These are phyloP conservation scores for Kokia cookei DNA, from an alignment of 441 rosid genomes.

Conservation along the genomic window DNA sequence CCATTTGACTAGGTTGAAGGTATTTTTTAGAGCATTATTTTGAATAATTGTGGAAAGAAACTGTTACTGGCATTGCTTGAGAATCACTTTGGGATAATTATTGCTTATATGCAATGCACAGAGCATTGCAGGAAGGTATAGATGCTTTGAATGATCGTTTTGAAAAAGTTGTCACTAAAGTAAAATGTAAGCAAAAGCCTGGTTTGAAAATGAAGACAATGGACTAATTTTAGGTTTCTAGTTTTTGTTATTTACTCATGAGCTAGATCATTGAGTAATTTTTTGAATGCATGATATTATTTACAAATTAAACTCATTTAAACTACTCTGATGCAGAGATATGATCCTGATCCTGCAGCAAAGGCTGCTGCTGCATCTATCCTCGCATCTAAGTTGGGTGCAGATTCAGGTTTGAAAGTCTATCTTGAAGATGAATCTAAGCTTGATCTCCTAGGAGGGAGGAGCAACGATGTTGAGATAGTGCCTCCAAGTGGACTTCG, in stretches of 20 bases:
- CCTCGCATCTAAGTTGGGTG: slow-evolving; percentile 89
- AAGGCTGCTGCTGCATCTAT: slow-evolving; percentile 95
- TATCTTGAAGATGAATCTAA: slow-evolving; percentile 59
- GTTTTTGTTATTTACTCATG: not conserved
- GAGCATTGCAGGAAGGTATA: not conserved
- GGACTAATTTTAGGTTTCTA: not conserved
- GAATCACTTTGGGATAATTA: not conserved
- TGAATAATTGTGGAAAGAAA: not conserved
- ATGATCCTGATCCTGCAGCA: slow-evolving; percentile 97
- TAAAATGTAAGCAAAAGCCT: not conserved
- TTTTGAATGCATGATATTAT: not conserved
- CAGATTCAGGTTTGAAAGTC: slow-evolving; percentile 86
- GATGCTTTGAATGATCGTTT: not conserved
- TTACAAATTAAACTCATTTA: not conserved
- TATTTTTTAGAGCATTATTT: not conserved
- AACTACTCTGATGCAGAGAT: slow-evolving; percentile 52
- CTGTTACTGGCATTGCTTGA: not conserved
- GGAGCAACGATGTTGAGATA: slow-evolving; percentile 58
- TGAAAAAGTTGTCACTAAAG: not conserved
- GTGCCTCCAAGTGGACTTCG: slow-evolving; percentile 65
- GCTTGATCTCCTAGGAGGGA: slow-evolving; percentile 34
- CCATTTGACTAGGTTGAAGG: not conserved
- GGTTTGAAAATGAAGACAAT: not conserved
- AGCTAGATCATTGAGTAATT: not conserved
- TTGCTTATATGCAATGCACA: not conserved